Conservation (phyloP, 1,139 yeast species). For the Hyphopichia pseudoburtonii region DNA sequence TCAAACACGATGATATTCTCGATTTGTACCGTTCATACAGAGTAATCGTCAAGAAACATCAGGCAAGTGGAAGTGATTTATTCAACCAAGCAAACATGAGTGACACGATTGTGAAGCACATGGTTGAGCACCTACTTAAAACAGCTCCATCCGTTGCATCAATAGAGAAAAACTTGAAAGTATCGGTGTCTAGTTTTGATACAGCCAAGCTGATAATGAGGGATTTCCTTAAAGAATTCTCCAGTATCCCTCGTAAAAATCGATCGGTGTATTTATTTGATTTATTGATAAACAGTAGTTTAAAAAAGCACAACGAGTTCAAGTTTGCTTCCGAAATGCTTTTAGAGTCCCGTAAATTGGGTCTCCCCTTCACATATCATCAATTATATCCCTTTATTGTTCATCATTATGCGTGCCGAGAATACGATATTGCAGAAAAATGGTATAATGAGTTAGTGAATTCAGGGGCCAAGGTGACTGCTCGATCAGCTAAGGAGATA, state of each 20-base stretch:
- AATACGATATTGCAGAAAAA: slow-evolving; percentile 28
- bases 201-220: slow-evolving; percentile 28
- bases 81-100: slow-evolving; percentile 10
- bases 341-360: slow-evolving; percentile 22
- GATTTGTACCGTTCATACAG: slow-evolving; percentile 19
- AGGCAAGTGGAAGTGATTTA: neutral
- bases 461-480: slow-evolving; percentile 31
- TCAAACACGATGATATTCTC: neutral
- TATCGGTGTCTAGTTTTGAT: slow-evolving; percentile 17
- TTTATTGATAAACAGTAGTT: slow-evolving; percentile 28
- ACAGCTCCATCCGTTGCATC: slow-evolving; percentile 15
- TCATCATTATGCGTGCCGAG: slow-evolving; percentile 34
- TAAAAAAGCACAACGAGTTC: slow-evolving; percentile 33
- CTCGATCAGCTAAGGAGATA: slow-evolving; percentile 28
- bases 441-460: slow-evolving; percentile 42
- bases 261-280: slow-evolving; percentile 27
- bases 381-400: slow-evolving; percentile 43
- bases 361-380: slow-evolving; percentile 38
- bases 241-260: slow-evolving; percentile 6
- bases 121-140: slow-evolving; percentile 31
- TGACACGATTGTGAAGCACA: slow-evolving; percentile 29
- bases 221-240: slow-evolving; percentile 17
- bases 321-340: slow-evolving; percentile 34
- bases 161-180: neutral
- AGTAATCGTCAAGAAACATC: slow-evolving; percentile 8